Percentiles rank a stretch among this genome's conserved stretches.
phyloP scores from a whole-genome alignment of 108 stramenopile genomes.

The Parietichytrium sp. region DNA sequence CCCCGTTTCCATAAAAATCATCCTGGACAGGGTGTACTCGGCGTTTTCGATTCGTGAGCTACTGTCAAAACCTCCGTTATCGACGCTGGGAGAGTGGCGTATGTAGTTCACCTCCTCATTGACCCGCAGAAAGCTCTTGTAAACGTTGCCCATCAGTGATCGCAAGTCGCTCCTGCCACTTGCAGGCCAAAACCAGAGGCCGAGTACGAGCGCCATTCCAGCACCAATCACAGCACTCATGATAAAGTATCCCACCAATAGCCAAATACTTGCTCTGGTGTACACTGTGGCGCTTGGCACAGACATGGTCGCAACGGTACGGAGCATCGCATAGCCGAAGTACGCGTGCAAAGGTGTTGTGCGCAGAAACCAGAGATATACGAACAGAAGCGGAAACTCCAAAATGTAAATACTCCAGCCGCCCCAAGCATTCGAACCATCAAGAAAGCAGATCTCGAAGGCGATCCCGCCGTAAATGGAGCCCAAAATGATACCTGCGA shows the following conservation, averaged over 20 bases:
- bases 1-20: neutral
- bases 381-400: neutral
- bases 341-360: neutral
- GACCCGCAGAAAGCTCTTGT: neutral
- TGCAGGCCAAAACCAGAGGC: constrained; percentile 9
- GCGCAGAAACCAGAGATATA: neutral
- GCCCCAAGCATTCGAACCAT: neutral
- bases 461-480: neutral
- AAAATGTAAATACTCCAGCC: neutral
- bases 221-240: constrained; percentile 1
- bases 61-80: too few species aligned
- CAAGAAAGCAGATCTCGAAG: neutral
- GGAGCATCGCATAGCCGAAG: neutral
- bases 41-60: neutral
- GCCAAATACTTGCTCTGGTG: neutral
- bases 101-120: neutral
- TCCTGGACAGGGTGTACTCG: too few species aligned
- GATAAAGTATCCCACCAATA: neutral
- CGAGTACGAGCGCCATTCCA: neutral
- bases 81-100: too few species aligned
- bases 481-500: neutral
- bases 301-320: neutral
- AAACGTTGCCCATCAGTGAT: neutral
- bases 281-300: too few species aligned
- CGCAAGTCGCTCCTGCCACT: neutral